Percentiles rank a stretch among this genome's conserved stretches.
Conservation (phyloP, 2,329 filamentous ascomycete species). For the Capronia epimyces region DNA sequence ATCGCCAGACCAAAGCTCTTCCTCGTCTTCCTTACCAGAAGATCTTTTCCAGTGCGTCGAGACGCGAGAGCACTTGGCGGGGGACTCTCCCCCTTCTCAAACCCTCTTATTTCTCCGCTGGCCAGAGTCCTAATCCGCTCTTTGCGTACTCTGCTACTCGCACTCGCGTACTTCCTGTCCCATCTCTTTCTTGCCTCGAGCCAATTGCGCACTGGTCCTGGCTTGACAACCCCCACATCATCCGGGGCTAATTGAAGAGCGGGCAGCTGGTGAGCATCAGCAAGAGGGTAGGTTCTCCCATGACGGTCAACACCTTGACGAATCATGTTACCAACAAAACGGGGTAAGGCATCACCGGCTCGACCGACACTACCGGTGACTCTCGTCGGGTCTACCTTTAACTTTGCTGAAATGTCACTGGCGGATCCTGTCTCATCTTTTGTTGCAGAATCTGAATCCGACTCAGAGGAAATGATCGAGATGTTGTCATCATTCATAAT, state of each 20-base stretch:
- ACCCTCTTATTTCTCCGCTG: slow-evolving; percentile 61
- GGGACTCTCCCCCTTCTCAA: slow-evolving; percentile 66
- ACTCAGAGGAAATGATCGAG: slow-evolving; percentile 64
- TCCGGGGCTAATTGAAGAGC: slow-evolving; percentile 59
- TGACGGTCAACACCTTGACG: slow-evolving; percentile 77
- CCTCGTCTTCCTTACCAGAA: slow-evolving; percentile 42
- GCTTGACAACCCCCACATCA: slow-evolving; percentile 73
- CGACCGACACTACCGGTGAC: slow-evolving; percentile 59
- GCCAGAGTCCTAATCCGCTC: slow-evolving; percentile 67
- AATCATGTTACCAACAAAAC: slow-evolving; percentile 83
- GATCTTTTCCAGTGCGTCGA: slow-evolving; percentile 49
- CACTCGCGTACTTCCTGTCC: slow-evolving; percentile 65
- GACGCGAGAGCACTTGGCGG: slow-evolving; percentile 80
- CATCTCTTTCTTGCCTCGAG: slow-evolving; percentile 65
- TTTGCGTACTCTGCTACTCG: slow-evolving; percentile 67
- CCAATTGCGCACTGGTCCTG: slow-evolving; percentile 77
- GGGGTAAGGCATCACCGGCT: slow-evolving; percentile 75
- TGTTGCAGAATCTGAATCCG: slow-evolving; percentile 35
- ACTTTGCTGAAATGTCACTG: slow-evolving; percentile 17
- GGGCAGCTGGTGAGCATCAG: slow-evolving; percentile 58
- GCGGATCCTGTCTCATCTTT: slow-evolving; percentile 13
- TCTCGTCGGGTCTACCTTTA: slow-evolving; percentile 26
- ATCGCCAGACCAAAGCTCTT: slow-evolving; percentile 72
- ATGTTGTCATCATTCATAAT: slow-evolving; percentile 73
- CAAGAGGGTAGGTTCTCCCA: slow-evolving; percentile 66